Evolutionary conservation across 148 eudicot species (phyloP), one percentile per base, ranked within the genome.

Genomic region (Vaccinium macrocarpon): DNA sequence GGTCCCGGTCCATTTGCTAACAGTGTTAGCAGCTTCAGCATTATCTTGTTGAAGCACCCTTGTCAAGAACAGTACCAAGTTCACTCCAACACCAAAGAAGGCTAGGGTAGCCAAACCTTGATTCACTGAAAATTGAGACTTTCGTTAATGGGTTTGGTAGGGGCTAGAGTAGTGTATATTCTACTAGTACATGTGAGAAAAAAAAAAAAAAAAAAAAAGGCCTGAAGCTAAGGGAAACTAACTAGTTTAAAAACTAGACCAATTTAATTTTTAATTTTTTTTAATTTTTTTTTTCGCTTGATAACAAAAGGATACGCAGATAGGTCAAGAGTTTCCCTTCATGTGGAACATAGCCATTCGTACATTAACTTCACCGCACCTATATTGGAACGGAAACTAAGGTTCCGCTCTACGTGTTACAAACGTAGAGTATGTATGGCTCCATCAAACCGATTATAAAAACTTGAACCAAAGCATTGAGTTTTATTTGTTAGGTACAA

Each of bases 1-100:
- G 10, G 98, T 95, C 83, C 98, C 98, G 2, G 98, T 95, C 98
- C 98, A 95, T 83, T 93, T 95, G 90, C 98, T 95, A 27, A 95
- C 98, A 53, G 82, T 92, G 52, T 95, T 95, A 12, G 98, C 98
- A 75, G 98, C 98, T 81, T 91, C 97, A 38, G 96, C 96, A 81
- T 95, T 95, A 88, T 90, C 83, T 86, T 95, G 91, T 5, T 95
- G 91, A 29, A 95, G 85, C 71, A 95, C 98, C 61, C 98, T 89
- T 27, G 98, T 95, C 84, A 95, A 81, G 82, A 93, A 95, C 72
- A 95, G 76, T 27, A 95, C 98, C 90, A 95, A 75, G 90, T 95
- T 95, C 86, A 95, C 98, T 55, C 98, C 98, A 2, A 95, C 96
- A 1, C 98, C 98, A 56, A 95, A 95, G 84, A 95, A 95, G 12